Evolutionary conservation across 202 grass and related monocot species (phyloP).

Genomic region (Cymbopogon flexuosus): DNA sequence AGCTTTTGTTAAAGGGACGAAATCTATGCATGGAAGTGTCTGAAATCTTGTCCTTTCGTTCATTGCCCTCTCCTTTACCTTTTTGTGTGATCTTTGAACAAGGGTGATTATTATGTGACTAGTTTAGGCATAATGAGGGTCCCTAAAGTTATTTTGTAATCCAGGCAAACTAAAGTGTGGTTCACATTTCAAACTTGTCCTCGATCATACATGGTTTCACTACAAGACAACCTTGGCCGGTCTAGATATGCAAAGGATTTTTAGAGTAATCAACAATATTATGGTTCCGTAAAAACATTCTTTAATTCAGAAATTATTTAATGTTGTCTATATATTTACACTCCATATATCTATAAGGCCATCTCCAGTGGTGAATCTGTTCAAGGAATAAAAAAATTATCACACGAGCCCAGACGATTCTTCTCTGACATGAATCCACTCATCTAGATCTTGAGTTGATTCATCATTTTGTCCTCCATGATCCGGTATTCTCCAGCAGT

Average conservation of each 20-base stretch:
- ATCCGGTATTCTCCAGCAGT: too few species aligned
- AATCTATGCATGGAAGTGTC: conserved; percentile 38
- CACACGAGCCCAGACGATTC: too few species aligned
- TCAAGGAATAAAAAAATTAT: too few species aligned
- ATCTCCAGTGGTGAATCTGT: too few species aligned
- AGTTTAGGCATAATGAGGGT: conserved; percentile 7
- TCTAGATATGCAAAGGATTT: background rate
- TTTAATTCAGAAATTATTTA: background rate
- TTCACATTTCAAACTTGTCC: conserved; percentile 11
- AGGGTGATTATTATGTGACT: conserved; percentile 10
- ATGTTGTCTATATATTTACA: background rate
- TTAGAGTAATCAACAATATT: background rate
- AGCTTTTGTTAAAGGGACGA: conserved; percentile 28
- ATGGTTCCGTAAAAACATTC: background rate
- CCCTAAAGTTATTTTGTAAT: conserved; percentile 12
- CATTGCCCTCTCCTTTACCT: background rate
- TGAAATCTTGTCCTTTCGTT: conserved; percentile 30
- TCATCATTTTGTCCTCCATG: too few species aligned
- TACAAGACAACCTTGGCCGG: background rate
- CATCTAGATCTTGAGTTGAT: too few species aligned
- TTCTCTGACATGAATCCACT: too few species aligned
- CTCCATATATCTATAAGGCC: background rate
- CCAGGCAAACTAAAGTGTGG: conserved; percentile 13
- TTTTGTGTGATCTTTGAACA: conserved; percentile 35
- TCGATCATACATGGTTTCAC: background rate